Evolutionary conservation across 129 eudicot species (phyloP), one percentile per base, ranked within the genome.

Genomic region (Centrapalus pauciflorus): DNA sequence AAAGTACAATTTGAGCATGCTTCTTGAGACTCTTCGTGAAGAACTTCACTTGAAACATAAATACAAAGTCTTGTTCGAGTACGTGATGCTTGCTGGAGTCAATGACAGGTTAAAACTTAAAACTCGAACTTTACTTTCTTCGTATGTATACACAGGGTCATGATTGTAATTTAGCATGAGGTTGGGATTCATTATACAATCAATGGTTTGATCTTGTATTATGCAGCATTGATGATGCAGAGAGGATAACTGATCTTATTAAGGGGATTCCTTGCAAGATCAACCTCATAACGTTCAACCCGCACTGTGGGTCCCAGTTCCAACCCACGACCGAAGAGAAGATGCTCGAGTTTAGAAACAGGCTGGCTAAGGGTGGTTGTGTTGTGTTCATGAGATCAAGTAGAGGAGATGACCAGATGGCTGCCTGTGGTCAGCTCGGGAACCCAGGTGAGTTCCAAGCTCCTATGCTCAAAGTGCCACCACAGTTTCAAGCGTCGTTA

Each of bases 351-450:
- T 93, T 93, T 41, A 77, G 96, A 11, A 88, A 93, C 43, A 64
- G 70, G 3, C 65, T 93, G 52, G 96, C 95, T 0, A 76, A 79
- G 19, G 95, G 87, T 1, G 96, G 92, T 27, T 83, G 85, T 23
- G 70, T 76, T 33, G 98, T 86, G 48, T 74, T 93, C 57, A 33
- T 85, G 71, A 71, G 95, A 68, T 71, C 79, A 26, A 93, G 96
- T 70, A 73, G 98, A 79, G 98, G 98, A 30, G 96, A 88, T 64
- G 96, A 93, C 81, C 82, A 88, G 52, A 93, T 93, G 98, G 96
- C 96, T 48, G 98, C 96, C 5, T 88, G 96, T 49, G 96, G 96
- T 77, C 96, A 93, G 83, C 87, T 93, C 1, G 96, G 98, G 17
- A 78, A 77, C 55, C 96, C 89, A 0, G 95, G 89, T 24, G 96